These are phyloP conservation scores for Penicillium tannophilum DNA, from an alignment of 495 filamentous ascomycete species.

Conservation along the genomic window DNA sequence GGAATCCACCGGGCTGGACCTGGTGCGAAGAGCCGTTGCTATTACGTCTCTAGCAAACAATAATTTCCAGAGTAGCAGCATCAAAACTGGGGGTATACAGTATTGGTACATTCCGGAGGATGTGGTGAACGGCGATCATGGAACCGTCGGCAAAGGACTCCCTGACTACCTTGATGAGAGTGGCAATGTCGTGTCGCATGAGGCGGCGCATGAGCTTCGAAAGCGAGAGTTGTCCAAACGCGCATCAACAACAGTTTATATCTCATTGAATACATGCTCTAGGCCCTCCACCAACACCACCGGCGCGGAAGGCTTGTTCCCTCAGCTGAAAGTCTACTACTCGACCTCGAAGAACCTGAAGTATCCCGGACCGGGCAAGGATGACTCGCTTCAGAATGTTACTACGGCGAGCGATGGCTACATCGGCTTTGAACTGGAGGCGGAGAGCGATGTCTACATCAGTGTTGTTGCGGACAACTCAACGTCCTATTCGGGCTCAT, in stretches of 20 bases:
- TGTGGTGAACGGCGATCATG: slow-evolving; percentile 39
- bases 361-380: slow-evolving; percentile 64
- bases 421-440: slow-evolving; percentile 30
- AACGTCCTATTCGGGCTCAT: slow-evolving; percentile 58
- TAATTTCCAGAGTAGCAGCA: slow-evolving; percentile 51
- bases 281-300: slow-evolving; percentile 60
- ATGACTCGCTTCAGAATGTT: slow-evolving; percentile 42
- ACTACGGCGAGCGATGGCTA: slow-evolving; percentile 61
- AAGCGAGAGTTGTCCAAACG: slow-evolving; percentile 31
- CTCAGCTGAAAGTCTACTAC: slow-evolving; percentile 77
- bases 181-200: slow-evolving; percentile 10
- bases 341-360: slow-evolving; percentile 66
- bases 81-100: slow-evolving; percentile 58
- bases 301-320: slow-evolving; percentile 40
- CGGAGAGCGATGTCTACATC: slow-evolving; percentile 68
- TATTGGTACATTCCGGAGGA: slow-evolving; percentile 57
- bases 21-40: slow-evolving; percentile 54
- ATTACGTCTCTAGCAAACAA: slow-evolving; percentile 64
- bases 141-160: slow-evolving; percentile 34
- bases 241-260: slow-evolving; percentile 61
- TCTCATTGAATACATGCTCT: slow-evolving; percentile 79
- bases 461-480: slow-evolving; percentile 69
- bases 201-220: slow-evolving; percentile 24
- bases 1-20: slow-evolving; percentile 55
- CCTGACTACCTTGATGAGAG: slow-evolving; percentile 35